A percentile compares a stretch with the other conserved stretches of the same genome.
These are phyloP conservation scores for Clitoria ternatea DNA, from an alignment of 306 rosid species.

Conservation along the genomic window DNA sequence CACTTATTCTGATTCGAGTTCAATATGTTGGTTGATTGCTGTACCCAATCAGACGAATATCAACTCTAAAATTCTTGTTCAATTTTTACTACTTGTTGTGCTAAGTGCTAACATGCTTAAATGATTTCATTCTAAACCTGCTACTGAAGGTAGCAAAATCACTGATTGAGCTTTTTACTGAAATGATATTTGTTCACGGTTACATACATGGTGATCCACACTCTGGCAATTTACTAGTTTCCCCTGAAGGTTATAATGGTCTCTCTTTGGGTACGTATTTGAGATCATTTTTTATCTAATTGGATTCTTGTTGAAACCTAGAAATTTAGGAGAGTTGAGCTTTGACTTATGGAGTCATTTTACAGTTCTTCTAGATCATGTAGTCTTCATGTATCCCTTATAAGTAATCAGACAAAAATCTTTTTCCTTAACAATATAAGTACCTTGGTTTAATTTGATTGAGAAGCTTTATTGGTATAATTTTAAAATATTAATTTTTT, in stretches of 20 bases:
- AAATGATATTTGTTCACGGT: constrained; percentile 90
- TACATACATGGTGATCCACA: constrained; percentile 87
- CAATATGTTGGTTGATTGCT: constrained; percentile 2
- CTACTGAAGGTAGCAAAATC: constrained; percentile 57
- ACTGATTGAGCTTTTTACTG: constrained; percentile 63
- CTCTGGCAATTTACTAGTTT: constrained; percentile 84
- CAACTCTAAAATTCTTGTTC: neutral
- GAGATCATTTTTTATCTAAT: neutral
- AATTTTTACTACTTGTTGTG: neutral
- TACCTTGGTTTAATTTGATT: neutral
- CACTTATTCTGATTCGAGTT: neutral
- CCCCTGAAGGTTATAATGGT: constrained; percentile 51
- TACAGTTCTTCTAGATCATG: no score
- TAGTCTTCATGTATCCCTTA: neutral
- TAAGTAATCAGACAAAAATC: neutral
- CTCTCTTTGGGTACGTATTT: constrained; percentile 63
- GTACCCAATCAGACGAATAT: neutral
- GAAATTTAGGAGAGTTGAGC: no score
- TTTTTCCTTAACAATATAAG: neutral
- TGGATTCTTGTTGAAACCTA: no score
- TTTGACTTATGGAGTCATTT: no score
- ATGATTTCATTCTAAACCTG: constrained; percentile 17
- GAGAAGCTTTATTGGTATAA: neutral
- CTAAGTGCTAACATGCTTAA: neutral
- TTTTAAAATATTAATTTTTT: neutral